Evolutionary conservation across 75 land plant species (phyloP), one percentile per base, ranked within the genome.

Genomic region (Larix kaempferi): DNA sequence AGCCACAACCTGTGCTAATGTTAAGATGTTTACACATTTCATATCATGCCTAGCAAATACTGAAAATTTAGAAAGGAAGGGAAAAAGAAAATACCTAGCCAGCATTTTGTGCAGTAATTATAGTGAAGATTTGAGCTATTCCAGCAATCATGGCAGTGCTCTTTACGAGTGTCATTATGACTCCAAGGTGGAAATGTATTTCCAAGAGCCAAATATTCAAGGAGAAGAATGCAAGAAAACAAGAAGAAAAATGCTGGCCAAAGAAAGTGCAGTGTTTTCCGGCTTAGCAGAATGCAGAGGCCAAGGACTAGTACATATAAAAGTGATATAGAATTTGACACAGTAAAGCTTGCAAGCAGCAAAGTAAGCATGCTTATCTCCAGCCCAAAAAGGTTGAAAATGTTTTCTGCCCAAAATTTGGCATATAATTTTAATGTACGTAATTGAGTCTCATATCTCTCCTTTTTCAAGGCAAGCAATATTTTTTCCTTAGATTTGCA

Each of bases 311-410:
- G 76, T 76, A 93, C 86, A 78, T 98, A 98, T 12, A 95, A 25
- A 82, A 98, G 74, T 23, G 99, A 98, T 49, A 98, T 64, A 6
- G 85, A 84, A 84, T 98, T 98, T 67, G 93, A 78, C 69, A 98
- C 79, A 54, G 92, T 87, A 88, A 98, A 98, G 80, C 98, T 94
- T 39, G 92, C 90, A 69, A 98, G 77, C 56, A 98, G 89, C 75
- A 98, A 82, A 13, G 78, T 85, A 69, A 98, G 84, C 99, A 98
- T 98, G 82, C 87, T 89, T 49, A 98, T 87, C 88, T 98, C 99
- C 25, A 93, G 86, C 12, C 99, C 99, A 77, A 89, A 87, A 16
- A 93, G 89, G 37, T 88, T 91, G 62, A 87, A 93, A 67, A 93
- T 56, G 77, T 98, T 90, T 77, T 95, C 99, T 27, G 82, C 61